Conservation (phyloP, 2,329 filamentous ascomycete genomes). For the Ciborinia camelliae region DNA sequence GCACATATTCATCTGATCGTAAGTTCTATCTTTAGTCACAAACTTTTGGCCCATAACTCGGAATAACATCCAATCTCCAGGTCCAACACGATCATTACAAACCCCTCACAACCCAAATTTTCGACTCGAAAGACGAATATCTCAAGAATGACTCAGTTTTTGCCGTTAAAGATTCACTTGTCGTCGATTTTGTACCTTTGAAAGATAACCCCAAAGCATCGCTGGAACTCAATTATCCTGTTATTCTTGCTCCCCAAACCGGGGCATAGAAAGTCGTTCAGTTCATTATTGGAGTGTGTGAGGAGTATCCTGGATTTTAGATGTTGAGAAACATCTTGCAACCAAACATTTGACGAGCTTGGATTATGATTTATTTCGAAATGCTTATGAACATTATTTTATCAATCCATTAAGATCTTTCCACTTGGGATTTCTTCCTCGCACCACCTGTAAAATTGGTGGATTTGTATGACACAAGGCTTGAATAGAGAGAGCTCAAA, state of each 20-base stretch:
- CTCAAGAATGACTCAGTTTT: slow-evolving; percentile 52
- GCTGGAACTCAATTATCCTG: slow-evolving; percentile 37
- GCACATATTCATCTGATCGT: slow-evolving; percentile 63
- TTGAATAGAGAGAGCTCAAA: background rate
- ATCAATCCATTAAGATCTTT: background rate
- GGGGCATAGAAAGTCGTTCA: background rate
- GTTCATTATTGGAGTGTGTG: background rate
- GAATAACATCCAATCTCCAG: slow-evolving; percentile 13
- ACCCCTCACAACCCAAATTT: slow-evolving; percentile 72
- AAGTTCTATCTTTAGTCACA: slow-evolving; percentile 29
- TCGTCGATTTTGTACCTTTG: slow-evolving; percentile 49
- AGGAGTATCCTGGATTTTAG: background rate
- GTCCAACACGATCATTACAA: slow-evolving; percentile 48
- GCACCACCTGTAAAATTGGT: background rate
- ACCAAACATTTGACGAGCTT: background rate
- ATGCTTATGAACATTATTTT: background rate
- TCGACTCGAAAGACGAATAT: slow-evolving; percentile 65
- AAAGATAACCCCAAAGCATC: slow-evolving; percentile 38
- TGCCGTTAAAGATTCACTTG: slow-evolving; percentile 52
- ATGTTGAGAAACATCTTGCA: background rate
- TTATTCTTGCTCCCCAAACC: slow-evolving; percentile 25
- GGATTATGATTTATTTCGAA: background rate
- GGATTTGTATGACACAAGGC: background rate
- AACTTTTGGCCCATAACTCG: background rate
- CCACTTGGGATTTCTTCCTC: background rate